Base-by-base conservation (phyloP, 768 basidiomycete species). In the Udeniomyces megalosporus region DNA sequence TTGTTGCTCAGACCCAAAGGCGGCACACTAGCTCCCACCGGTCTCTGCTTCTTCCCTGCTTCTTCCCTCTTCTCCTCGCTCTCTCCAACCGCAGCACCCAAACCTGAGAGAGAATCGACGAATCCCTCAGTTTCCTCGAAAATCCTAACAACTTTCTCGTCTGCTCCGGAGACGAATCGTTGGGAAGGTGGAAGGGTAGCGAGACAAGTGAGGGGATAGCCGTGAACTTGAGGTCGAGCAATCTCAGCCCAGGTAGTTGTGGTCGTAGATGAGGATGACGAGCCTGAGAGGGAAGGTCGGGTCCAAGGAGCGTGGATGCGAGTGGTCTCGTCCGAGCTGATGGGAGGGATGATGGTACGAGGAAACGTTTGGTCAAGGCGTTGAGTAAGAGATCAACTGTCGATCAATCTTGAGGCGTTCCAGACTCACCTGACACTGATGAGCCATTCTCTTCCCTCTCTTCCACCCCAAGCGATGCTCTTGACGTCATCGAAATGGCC, bases 1-100 rank as follows among this genome's bases (percentile, higher is more conserved):
- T 95, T 92, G 71, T 99, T 99, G 1, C 92, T 96, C 42, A 99
- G 71, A 0, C 93, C 92, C 0, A 97, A 77, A 7, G 95, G 91
- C 38, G 95, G 92, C 0, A 97, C 88, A 66, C 81, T 87, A 0
- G 95, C 95, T 17, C 83, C 85, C 29, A 80, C 73, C 2, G 91
- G 88, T 26, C 86, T 11, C 50, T 34, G 48, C 17, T 51, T 22
- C 42, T 8, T 34, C 24, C 34, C 69, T 55, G 44, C 55, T 46
- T 4, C 65, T 45, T 7, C 58, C 48, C 20, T 47, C n/a, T 15
- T 85, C 70, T 80, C 78, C 24, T 78, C 78, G 22, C 78, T 77
- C 1, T 74, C 49, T 75, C 72, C 22, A 76, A 78, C 26, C n/a
- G 70, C 61, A 80, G 77, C 49, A 69, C 78, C 60, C 83, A 77